Base-by-base conservation (phyloP, 768 basidiomycete species). In the Tulasnella sp. region DNA sequence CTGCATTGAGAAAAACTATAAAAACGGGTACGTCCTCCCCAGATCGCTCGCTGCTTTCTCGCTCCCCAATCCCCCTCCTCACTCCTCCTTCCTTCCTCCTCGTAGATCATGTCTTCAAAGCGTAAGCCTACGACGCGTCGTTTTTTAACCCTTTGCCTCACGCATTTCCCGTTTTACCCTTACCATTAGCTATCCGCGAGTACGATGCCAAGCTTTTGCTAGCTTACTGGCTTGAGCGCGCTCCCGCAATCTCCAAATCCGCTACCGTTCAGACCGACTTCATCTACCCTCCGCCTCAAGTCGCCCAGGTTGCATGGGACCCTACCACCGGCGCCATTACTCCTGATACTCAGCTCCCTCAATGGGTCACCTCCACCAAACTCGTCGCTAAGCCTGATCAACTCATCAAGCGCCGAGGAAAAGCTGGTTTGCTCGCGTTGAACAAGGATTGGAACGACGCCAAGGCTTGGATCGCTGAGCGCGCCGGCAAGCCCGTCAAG, bases 391-490 rank as follows among this genome's bases (percentile, higher is more conserved):
- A 98, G 87, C 96, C 96, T 35, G 96, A 97, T 87, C 96, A 98
- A 87, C 92, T 99, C 85, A 99, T 99, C 90, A 99, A 99, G 88
- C 93, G 98, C 81, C 93, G 98, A 80, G 98, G 98, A 83, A 99
- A 99, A 89, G 95, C 95, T 29, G 98, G 98, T 81, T 89, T 99
- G 18, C 90, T 99, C 80, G 91, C 91, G 46, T 89, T 99, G 81
- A 98, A 99, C 91, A 96, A 96, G 87, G 87, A 88, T 32, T 98
- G 93, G 94, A 87, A 91, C 48, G 93, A 92, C 82, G 94, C 94
- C 29, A 93, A 89, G 83, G 85, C 88, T 73, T 99, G 98, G 96
- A 93, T 99, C 83, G 83, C 87, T 75, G 90, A 92, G 80, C 89
- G 92, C 46, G 96, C 97, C 42, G 96, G 97, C 79, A 98, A 98